Conservation (phyloP, 2,329 filamentous ascomycete genomes). For the Rhinocladiella mackenziei region DNA sequence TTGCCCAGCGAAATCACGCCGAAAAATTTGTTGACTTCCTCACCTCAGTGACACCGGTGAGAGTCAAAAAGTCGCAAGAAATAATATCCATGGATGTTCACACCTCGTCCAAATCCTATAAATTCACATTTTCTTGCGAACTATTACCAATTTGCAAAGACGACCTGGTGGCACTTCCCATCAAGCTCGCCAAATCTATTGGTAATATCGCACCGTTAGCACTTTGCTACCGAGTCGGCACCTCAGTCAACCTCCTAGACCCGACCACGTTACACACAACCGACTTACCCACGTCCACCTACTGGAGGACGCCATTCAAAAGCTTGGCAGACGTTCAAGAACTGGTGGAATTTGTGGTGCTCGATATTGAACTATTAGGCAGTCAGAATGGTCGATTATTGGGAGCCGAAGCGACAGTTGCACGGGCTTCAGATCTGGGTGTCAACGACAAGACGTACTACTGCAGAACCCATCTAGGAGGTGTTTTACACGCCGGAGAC, state of each 20-base stretch:
- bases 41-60: conserved; percentile 72
- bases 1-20: conserved; percentile 80
- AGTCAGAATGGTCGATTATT: conserved; percentile 74
- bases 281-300: conserved; percentile 75
- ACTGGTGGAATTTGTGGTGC: conserved; percentile 85
- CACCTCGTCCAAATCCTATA: conserved; percentile 86
- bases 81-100: conserved; percentile 91
- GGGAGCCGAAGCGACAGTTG: conserved; percentile 83
- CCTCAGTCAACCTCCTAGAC: conserved; percentile 83
- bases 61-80: conserved; percentile 80
- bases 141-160: conserved; percentile 96
- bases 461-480: conserved; percentile 82
- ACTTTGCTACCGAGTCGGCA: conserved; percentile 84
- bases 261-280: conserved; percentile 86
- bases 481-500: conserved; percentile 80
- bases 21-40: conserved; percentile 91
- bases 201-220: conserved; percentile 86
- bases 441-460: conserved; percentile 84
- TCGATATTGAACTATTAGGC: conserved; percentile 83
- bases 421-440: conserved; percentile 80
- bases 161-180: conserved; percentile 87
- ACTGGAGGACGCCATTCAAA: conserved; percentile 86
- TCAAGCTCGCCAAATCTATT: conserved; percentile 78
- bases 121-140: conserved; percentile 87
- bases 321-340: conserved; percentile 79